Evolutionary conservation across 2,329 filamentous ascomycete genomes (phyloP).

Genomic region (Westerdykella ornata): DNA sequence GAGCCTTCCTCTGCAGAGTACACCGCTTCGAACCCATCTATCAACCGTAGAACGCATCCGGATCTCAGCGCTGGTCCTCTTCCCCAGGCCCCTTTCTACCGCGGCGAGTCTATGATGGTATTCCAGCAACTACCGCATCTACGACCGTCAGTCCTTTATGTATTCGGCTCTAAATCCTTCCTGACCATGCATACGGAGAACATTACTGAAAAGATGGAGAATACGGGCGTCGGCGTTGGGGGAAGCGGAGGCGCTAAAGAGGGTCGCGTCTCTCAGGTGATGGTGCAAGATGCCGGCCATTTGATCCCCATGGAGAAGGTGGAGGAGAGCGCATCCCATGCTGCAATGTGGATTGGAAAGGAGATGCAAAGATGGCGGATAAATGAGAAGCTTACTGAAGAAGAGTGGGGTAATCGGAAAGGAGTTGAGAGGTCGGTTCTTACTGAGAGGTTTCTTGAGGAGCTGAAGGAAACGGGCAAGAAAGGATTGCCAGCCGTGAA

Average conservation of each 20-base stretch:
- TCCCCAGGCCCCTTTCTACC: constrained; percentile 55
- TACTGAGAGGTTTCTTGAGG: constrained; percentile 23
- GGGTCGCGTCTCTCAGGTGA: constrained; percentile 61
- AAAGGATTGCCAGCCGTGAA: constrained; percentile 7
- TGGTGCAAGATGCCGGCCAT: constrained; percentile 63
- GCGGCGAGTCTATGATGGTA: constrained; percentile 55
- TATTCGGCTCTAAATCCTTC: constrained; percentile 58
- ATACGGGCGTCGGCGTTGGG: constrained; percentile 59
- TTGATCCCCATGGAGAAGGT: constrained; percentile 78
- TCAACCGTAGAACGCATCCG: constrained; percentile 40
- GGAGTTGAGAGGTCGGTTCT: constrained; percentile 27
- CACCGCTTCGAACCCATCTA: constrained; percentile 20
- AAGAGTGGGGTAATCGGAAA: constrained; percentile 27
- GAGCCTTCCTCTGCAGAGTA: constrained; percentile 38
- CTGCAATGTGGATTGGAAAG: constrained; percentile 36
- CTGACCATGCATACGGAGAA: constrained; percentile 47
- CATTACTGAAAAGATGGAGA: constrained; percentile 53
- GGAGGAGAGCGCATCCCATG: constrained; percentile 54
- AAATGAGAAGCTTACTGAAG: constrained; percentile 25
- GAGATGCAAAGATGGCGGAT: constrained; percentile 35
- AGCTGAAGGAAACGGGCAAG: constrained; percentile 16
- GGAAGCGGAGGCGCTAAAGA: constrained; percentile 60
- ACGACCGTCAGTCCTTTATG: constrained; percentile 60
- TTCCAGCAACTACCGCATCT: constrained; percentile 54
- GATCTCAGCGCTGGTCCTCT: constrained; percentile 34